phyloP scores from a whole-genome alignment of 179 eudicot species.

The Drosera spatulata region DNA sequence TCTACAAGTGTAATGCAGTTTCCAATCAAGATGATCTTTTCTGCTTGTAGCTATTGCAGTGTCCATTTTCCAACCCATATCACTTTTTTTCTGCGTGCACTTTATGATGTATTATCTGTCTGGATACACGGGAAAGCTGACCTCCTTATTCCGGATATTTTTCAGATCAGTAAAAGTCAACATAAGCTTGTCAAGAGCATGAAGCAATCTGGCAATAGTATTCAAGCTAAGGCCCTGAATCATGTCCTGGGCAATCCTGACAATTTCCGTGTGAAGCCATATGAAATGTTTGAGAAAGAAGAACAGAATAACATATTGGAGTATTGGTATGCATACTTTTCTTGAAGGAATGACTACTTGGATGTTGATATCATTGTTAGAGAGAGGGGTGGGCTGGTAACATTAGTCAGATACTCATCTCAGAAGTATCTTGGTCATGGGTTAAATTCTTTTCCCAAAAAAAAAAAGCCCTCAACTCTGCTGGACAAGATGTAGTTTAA shows the following conservation, averaged over 20 bases:
- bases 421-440: too few relatives aligned
- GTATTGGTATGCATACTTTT: slow-evolving; percentile 45
- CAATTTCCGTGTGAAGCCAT: slow-evolving; percentile 61
- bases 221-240: slow-evolving; percentile 61
- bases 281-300: slow-evolving; percentile 82
- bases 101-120: background rate
- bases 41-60: too few relatives aligned
- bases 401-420: too few relatives aligned
- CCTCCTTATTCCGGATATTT: slow-evolving; percentile 6
- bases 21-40: too few relatives aligned
- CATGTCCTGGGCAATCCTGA: slow-evolving; percentile 68
- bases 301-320: slow-evolving; percentile 64
- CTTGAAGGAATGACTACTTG: background rate
- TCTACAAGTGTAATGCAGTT: too few relatives aligned
- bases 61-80: too few relatives aligned
- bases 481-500: too few relatives aligned
- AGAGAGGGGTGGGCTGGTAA: too few relatives aligned
- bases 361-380: too few relatives aligned
- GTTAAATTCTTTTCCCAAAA: too few relatives aligned
- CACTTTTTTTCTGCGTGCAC: too few relatives aligned
- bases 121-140: background rate
- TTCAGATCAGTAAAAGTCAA: slow-evolving; percentile 85
- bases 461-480: too few relatives aligned
- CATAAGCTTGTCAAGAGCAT: slow-evolving; percentile 78
- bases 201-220: slow-evolving; percentile 69